These are phyloP conservation scores for Talaromyces adpressus DNA, from an alignment of 495 filamentous ascomycete genomes.

Conservation along the genomic window DNA sequence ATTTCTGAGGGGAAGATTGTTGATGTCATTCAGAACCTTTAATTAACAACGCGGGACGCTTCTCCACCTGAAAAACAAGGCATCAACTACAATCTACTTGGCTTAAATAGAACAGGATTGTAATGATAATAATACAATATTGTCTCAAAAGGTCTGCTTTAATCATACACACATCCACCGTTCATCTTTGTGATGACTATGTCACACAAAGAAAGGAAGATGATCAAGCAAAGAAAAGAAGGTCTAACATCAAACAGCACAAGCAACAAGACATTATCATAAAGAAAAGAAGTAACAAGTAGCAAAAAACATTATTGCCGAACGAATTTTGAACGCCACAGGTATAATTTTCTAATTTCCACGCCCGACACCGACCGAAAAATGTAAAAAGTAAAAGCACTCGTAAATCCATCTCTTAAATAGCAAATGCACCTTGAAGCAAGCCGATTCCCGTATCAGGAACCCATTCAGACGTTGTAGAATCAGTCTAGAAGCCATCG, in stretches of 20 bases:
- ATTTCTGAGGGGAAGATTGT: not conserved
- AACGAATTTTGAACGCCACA: not conserved
- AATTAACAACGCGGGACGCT: not conserved
- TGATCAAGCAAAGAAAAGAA: not conserved
- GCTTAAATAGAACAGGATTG: not conserved
- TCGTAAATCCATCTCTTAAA: not conserved
- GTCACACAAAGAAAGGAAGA: not conserved
- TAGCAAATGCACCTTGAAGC: not conserved
- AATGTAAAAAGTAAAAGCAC: not conserved
- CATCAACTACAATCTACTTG: not conserved
- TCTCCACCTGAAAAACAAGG: not conserved
- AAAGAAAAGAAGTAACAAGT: not conserved
- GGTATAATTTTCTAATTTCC: slow-evolving; percentile 1
- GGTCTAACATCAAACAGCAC: not conserved
- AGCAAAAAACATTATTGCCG: not conserved
- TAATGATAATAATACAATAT: not conserved
- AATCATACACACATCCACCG: not conserved
- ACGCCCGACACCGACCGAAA: not conserved
- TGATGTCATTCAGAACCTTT: not conserved
- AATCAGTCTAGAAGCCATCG: slow-evolving; percentile 9
- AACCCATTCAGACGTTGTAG: not conserved
- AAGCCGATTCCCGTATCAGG: not conserved
- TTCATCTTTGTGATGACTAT: not conserved
- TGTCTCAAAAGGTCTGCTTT: not conserved
- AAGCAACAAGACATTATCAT: not conserved